Evolutionary conservation across 2,329 filamentous ascomycete genomes (phyloP), one percentile per base, ranked within the genome.

Genomic region (Mycosphaerella arachidis): DNA sequence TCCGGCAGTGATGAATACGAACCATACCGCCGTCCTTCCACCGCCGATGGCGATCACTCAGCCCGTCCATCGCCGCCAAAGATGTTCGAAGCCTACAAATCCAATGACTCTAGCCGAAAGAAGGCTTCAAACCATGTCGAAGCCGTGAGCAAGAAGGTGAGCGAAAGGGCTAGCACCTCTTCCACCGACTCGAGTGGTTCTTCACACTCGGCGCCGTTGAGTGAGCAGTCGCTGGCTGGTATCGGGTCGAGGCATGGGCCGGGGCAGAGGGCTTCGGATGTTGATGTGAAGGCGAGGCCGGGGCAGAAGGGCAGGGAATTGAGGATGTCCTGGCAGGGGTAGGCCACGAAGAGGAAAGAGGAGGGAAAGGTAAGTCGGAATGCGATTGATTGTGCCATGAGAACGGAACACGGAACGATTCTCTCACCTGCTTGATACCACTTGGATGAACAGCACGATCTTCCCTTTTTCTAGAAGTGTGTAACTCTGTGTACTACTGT

Each of bases 221-320:
- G 50, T 35, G 50, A 52, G n/a, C 5, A 30, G 50, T 29, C 27
- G 12, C 18, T 52, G 12, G 35, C 9, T 13, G 50, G 50, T 16
- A 52, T 52, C 35, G 50, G 50, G n/a, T 20, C n/a, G 30, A 52
- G 18, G 50, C 27, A 52, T n/a, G 30, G 50, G n/a, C 27, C 12
- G 10, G n/a, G 4, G 13, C 27, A 52, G 27, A 35, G 50, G 30
- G 27, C 27, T 1, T 30, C 24, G 27, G 30, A 52, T 35, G 30
- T 52, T 3, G 50, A 52, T 52, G 50, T 52, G 27, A 35, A 12
- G 27, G 30, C 27, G 27, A 52, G 50, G 29, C 50, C 50, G 50
- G 50, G 50, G 50, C 27, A 31, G 30, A 52, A 52, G 50, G 50
- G 50, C n/a, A 31, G 50, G 29, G 50, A 52, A 30, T 52, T 52